phyloP scores from a whole-genome alignment of 768 basidiomycete species.

The Russula dissimulans region DNA sequence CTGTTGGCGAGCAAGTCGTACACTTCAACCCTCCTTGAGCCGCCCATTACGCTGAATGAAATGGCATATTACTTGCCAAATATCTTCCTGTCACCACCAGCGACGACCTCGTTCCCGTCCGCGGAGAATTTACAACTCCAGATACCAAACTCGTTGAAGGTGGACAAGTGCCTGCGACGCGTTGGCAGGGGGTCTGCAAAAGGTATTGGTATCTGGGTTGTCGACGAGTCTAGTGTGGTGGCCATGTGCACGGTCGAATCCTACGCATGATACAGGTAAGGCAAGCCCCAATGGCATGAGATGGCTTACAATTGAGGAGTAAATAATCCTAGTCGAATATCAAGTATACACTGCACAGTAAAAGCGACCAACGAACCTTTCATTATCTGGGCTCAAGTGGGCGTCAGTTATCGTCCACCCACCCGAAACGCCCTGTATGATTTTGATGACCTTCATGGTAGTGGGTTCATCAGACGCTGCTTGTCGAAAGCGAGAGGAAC shows the following conservation, averaged over 20 bases:
- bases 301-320: constrained; percentile 70
- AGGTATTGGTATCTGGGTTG: constrained; percentile 52
- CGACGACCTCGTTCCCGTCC: constrained; percentile 91
- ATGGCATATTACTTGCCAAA: constrained; percentile 41
- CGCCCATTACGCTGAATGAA: background rate
- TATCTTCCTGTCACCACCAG: constrained; percentile 78
- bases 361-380: constrained; percentile 42
- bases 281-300: background rate
- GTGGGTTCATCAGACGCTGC: constrained; percentile 37
- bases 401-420: constrained; percentile 95
- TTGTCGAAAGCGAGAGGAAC: constrained; percentile 11
- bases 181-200: constrained; percentile 26
- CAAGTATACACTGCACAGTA: background rate
- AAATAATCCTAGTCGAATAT: constrained; percentile 60
- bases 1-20: constrained; percentile 81
- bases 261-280: constrained; percentile 30
- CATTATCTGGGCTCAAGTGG: constrained; percentile 81
- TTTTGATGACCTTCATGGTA: constrained; percentile 44
- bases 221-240: constrained; percentile 53
- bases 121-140: constrained; percentile 96
- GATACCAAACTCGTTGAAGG: constrained; percentile 54
- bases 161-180: constrained; percentile 24
- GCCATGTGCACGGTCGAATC: constrained; percentile 68
- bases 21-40: constrained; percentile 37
- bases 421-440: constrained; percentile 66